These are phyloP conservation scores for Phoma sp. DNA, from an alignment of 2,329 filamentous ascomycete species.

Conservation along the genomic window DNA sequence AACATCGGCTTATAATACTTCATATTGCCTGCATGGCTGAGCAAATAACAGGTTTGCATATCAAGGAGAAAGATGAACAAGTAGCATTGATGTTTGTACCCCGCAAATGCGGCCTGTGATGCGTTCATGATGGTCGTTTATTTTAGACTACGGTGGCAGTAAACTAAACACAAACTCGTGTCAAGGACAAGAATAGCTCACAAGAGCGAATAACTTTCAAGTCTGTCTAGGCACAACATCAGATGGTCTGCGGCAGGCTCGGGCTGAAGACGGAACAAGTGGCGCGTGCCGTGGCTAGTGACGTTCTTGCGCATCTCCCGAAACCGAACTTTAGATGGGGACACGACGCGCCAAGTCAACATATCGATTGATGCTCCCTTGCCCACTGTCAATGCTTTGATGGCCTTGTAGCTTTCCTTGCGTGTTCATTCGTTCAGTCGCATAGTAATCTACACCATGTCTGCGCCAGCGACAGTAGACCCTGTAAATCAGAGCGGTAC, in stretches of 20 bases:
- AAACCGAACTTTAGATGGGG: slow-evolving; percentile 32
- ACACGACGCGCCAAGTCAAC: slow-evolving; percentile 48
- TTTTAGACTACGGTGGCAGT: not conserved
- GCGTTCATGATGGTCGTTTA: slow-evolving; percentile 4
- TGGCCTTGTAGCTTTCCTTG: slow-evolving; percentile 12
- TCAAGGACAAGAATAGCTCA: too few relatives aligned
- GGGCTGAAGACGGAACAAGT: slow-evolving; percentile 9
- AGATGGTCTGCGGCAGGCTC: not conserved
- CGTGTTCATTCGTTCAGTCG: not conserved
- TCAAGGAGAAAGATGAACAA: not conserved
- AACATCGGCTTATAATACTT: slow-evolving; percentile 28
- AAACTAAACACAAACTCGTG: not conserved
- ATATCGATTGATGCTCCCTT: slow-evolving; percentile 36
- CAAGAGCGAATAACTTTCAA: too few relatives aligned
- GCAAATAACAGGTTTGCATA: too few relatives aligned
- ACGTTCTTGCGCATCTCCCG: slow-evolving; percentile 32
- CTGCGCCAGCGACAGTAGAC: slow-evolving; percentile 35
- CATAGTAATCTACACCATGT: slow-evolving; percentile 32
- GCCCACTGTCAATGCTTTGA: slow-evolving; percentile 20
- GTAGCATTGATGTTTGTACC: slow-evolving; percentile 5
- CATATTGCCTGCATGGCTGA: slow-evolving; percentile 8
- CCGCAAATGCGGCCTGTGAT: slow-evolving; percentile 4
- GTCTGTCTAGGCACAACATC: too few relatives aligned
- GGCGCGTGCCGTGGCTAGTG: slow-evolving; percentile 35
- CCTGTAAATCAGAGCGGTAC: slow-evolving; percentile 46